Evolutionary conservation across 2,329 filamentous ascomycete genomes (phyloP).

Genomic region (Didymella sp.): DNA sequence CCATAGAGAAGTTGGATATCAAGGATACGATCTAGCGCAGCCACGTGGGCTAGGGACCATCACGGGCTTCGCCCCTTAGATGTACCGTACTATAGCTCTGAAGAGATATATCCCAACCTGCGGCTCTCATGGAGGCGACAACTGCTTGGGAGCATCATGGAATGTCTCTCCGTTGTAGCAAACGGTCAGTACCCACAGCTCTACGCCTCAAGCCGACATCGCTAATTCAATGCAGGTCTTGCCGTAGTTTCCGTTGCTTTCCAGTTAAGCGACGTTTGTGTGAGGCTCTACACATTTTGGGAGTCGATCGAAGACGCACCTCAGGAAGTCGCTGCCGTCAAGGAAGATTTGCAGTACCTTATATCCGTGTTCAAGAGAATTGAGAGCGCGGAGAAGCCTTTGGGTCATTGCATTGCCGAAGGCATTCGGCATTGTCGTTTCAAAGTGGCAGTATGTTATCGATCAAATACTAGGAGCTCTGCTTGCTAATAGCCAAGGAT

Average conservation of each 20-base stretch:
- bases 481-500: neutral
- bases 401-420: constrained; percentile 19
- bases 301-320: constrained; percentile 25
- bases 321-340: constrained; percentile 20
- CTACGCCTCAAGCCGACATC: neutral
- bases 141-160: neutral
- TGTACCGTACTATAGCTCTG: neutral
- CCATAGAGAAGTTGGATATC: neutral
- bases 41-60: neutral
- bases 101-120: neutral
- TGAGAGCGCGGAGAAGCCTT: neutral
- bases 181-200: neutral
- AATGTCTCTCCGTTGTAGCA: constrained; percentile 1
- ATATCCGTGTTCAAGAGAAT: constrained; percentile 21
- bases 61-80: neutral
- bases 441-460: constrained; percentile 9
- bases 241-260: constrained; percentile 18
- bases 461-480: too few relatives aligned
- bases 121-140: neutral
- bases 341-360: constrained; percentile 22
- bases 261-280: constrained; percentile 16
- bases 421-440: constrained; percentile 20
- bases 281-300: constrained; percentile 26
- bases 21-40: neutral
- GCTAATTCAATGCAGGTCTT: constrained; percentile 7